Base-by-base conservation (phyloP, 345 rosid species). In the Euphorbia pulcherrima region DNA sequence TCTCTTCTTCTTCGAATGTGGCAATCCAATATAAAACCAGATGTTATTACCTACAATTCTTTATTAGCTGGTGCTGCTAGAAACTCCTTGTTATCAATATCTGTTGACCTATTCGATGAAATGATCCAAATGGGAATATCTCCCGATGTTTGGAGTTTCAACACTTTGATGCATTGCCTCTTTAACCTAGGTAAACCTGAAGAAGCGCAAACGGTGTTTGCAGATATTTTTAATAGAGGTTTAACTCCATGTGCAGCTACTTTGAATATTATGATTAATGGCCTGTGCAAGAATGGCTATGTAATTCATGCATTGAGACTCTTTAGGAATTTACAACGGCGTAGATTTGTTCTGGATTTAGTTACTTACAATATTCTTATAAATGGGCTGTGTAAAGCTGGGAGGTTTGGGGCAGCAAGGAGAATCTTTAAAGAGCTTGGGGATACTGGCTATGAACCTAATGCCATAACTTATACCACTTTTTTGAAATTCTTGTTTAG, bases 91-190 rank as follows among this genome's bases (percentile, higher is more conserved):
- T 60, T 91, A 26, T 60, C 72, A 37, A 71, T 68, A 39, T 75
- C 84, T 40, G 60, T 83, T 68, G 68, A 85, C 61, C 81, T 94
- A 86, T 88, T 94, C 71, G 96, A 89, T 4, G 98, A 93, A 89
- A 93, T 91, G 97, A 81, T 82, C 54, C 72, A 75, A 0, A 62
- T 60, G 61, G 87, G 87, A 5, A 67, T 93, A 54, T 41, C 59
- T 67, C 95, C 96, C 5, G 88, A 93, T 78, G n/a, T 83, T 47
- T 89, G 97, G 90, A 91, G 88, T 76, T 93, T 85, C 59, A 93
- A 93, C 68, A 82, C 86, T 67, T 68, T 93, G 75, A 91, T 89
- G 95, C 88, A 85, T 68, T 84, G 92, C 66, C 77, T 87, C 68
- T 87, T 91, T 71, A 84, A 83, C 68, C 16, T 81, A 47, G 96